Base-by-base conservation (phyloP, 2,329 filamentous ascomycete genomes). In the Byssoonygena ceratinophila region DNA sequence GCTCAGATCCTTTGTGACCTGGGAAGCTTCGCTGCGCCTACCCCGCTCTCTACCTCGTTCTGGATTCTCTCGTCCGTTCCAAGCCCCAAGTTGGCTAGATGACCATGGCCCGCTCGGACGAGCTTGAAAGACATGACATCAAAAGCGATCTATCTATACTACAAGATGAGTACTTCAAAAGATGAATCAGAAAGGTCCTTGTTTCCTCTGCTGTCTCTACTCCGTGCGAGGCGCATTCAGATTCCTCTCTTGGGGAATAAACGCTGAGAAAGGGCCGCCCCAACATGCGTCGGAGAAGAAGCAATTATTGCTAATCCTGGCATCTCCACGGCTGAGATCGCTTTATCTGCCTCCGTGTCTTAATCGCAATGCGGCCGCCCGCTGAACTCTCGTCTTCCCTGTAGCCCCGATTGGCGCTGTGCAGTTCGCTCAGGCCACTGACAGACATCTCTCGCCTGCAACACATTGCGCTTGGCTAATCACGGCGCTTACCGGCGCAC, bases 251-350 rank as follows among this genome's bases (percentile, higher is more conserved):
- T 27, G 27, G n/a, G 16, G 23, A 27, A 4, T 22, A 25, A n/a
- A 12, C 25, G 8, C 4, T 23, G 20, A 18, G n/a, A n/a, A n/a
- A n/a, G n/a, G n/a, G 16, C 5, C 7, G 18, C 39, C 39, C 39
- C 14, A 18, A 11, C 44, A 36, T 36, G 18, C 31, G 18, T 36
- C 23, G 20, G 16, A n/a, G n/a, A 25, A 47, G 22, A 47, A 37
- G 45, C 45, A 47, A 47, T 47, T 27, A 36, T 47, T 37, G 31
- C 18, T 37, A 47, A 47, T 27, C 45, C 45, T 39, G 31, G 20
- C 22, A 37, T 25, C 31, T 29, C 12, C 18, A 27, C 45, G 12
- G 45, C 25, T 37, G 9, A 25, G 45, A 37, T 36, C 44, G 27
- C 16, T 14, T 4, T 37, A 8, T 12, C 31, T 25, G n/a, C n/a